Evolutionary conservation across 78 protist genomes (phyloP).

Genomic region (Dictyostelium citrinum): DNA sequence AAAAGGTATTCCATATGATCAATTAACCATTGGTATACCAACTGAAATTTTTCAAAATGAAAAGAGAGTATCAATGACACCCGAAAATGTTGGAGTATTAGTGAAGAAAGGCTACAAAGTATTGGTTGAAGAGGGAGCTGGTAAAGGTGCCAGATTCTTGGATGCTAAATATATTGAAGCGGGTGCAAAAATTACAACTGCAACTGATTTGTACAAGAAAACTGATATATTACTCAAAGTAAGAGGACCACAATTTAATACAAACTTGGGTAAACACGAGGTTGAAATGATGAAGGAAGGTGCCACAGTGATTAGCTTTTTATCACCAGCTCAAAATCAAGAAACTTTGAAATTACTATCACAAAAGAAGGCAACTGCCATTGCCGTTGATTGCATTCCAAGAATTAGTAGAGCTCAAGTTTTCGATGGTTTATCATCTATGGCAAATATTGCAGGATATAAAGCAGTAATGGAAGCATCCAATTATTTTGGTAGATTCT

Average conservation of each 20-base stretch:
- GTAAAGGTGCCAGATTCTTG: conserved; percentile 66
- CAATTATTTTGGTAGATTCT: conserved; percentile 87
- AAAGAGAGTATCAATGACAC: conserved; percentile 83
- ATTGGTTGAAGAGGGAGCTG: conserved; percentile 79
- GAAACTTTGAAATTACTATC: conserved; percentile 24
- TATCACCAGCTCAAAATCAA: conserved; percentile 65
- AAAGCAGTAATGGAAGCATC: conserved; percentile 97
- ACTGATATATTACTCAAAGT: conserved; percentile 85
- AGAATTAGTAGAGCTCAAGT: conserved; percentile 93
- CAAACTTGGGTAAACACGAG: conserved; percentile 60
- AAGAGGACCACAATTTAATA: conserved; percentile 46
- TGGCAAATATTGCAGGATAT: conserved; percentile 98
- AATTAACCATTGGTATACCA: conserved; percentile 80
- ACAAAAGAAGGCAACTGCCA: conserved; percentile 67
- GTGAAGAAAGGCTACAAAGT: conserved; percentile 80
- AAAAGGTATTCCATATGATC: conserved; percentile 7
- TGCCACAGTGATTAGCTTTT: conserved; percentile 72
- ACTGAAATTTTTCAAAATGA: conserved; percentile 63
- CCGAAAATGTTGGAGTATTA: conserved; percentile 64
- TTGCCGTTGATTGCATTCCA: conserved; percentile 96
- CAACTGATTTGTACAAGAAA: background rate
- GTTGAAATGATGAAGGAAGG: conserved; percentile 63
- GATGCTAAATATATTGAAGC: conserved; percentile 70
- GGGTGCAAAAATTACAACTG: conserved; percentile 64
- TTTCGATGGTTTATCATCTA: conserved; percentile 95